Base-by-base conservation (phyloP, 768 basidiomycete genomes). In the Hypsizygus marmoreus region DNA sequence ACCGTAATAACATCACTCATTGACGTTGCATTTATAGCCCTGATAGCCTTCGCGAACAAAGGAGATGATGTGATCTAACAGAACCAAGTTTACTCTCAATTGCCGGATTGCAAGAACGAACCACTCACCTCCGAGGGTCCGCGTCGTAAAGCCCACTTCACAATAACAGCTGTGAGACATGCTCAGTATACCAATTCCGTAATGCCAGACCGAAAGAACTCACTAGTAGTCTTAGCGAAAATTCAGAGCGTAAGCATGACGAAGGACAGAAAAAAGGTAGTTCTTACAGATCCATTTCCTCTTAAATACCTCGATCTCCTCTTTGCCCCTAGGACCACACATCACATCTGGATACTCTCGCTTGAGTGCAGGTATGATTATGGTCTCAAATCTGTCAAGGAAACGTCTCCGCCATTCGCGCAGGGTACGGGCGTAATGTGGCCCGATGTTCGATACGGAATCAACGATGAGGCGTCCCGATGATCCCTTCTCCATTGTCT, bases 401-500 rank as follows among this genome's bases (percentile, higher is more conserved):
- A 90, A 90, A 7, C 83, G 72, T 19, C 66, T 60, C 9, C 81
- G 70, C 88, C 89, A 91, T 67, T 89, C 87, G 16, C 88, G 76
- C 6, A 91, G 71, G 11, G 89, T 89, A n/a, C 86, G 81, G 7
- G 86, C 81, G 60, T 88, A 90, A 59, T 89, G 82, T 22, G 82
- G 81, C 1, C 84, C 85, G 54, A 88, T 87, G 67, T 88, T 88
- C 6, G 71, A 72, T 9, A 87, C 71, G 17, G 79, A 79, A 52
- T 88, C 86, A 20, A 87, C 74, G 16, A 82, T 67, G 32, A 88
- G 75, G 6, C 71, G 69, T 8, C 80, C 78, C 14, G 70, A 59
- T 4, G 81, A 73, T 14, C 82, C 85, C 6, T 67, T 62, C 20
- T 68, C 53, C 50, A 82, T 64, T 6, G 76, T 74, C 36, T 76